Conservation (phyloP, 2,329 filamentous ascomycete genomes). For the Metarhizium rileyi region DNA sequence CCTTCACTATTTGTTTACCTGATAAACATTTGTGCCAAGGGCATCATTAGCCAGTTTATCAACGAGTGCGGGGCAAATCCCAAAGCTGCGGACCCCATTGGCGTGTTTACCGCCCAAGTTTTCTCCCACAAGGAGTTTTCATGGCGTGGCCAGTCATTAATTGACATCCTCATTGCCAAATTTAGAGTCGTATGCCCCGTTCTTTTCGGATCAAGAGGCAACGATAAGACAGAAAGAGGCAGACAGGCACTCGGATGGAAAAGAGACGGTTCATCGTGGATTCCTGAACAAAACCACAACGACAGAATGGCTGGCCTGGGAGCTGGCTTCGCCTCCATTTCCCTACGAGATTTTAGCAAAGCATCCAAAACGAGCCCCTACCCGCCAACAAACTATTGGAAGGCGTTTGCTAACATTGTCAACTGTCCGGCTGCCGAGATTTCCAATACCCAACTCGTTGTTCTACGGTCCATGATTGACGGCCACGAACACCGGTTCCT, state of each 20-base stretch:
- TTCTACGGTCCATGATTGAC: slow-evolving; percentile 62
- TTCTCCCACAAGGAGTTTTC: slow-evolving; percentile 61
- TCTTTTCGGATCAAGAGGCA: slow-evolving; percentile 73
- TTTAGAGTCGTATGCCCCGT: slow-evolving; percentile 72
- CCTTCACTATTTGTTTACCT: slow-evolving; percentile 64
- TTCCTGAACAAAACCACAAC: slow-evolving; percentile 62
- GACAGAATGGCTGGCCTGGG: slow-evolving; percentile 78
- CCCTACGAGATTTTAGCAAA: slow-evolving; percentile 71
- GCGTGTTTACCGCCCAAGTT: slow-evolving; percentile 64
- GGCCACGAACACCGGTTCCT: slow-evolving; percentile 68
- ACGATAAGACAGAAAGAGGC: slow-evolving; percentile 61
- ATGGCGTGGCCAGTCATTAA: slow-evolving; percentile 57
- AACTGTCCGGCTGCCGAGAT: slow-evolving; percentile 60
- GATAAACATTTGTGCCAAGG: slow-evolving; percentile 67
- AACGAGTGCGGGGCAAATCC: slow-evolving; percentile 55
- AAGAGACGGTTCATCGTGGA: slow-evolving; percentile 48
- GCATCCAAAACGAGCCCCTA: slow-evolving; percentile 62
- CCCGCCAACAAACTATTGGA: slow-evolving; percentile 77
- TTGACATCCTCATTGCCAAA: slow-evolving; percentile 81
- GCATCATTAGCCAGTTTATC: slow-evolving; percentile 59
- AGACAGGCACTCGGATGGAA: slow-evolving; percentile 65
- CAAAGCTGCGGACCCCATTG: slow-evolving; percentile 64
- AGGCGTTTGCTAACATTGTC: slow-evolving; percentile 62
- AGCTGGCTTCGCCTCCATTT: slow-evolving; percentile 73
- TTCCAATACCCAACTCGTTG: slow-evolving; percentile 63